Evolutionary conservation across 1,284 basidiomycete genomes (phyloP).

Genomic region (Tilletia walkeri): DNA sequence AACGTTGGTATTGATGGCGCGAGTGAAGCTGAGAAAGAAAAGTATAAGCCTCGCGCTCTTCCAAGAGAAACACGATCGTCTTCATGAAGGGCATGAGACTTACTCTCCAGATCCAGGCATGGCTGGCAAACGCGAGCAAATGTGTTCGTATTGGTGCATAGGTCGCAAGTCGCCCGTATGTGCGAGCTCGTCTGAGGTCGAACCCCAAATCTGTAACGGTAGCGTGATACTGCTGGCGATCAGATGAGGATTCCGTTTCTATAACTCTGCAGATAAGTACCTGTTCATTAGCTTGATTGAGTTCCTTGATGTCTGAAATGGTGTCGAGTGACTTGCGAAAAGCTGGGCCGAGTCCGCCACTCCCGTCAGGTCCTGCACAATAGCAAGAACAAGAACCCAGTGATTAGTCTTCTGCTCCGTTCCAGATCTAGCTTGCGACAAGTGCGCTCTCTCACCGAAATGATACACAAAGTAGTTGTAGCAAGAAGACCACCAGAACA

Average conservation of each 20-base stretch:
- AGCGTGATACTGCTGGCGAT: too few relatives aligned
- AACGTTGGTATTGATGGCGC: background rate
- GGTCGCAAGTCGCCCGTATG: too few relatives aligned
- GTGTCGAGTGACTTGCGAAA: background rate
- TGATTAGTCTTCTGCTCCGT: background rate
- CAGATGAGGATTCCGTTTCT: too few relatives aligned
- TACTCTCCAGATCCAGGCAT: background rate
- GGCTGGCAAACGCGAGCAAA: background rate
- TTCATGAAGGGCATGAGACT: background rate
- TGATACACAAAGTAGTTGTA: background rate
- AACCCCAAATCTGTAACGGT: too few relatives aligned
- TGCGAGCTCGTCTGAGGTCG: too few relatives aligned
- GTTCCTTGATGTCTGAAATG: background rate
- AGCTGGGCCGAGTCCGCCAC: background rate
- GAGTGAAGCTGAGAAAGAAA: background rate
- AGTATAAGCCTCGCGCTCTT: too few relatives aligned
- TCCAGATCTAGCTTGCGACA: too few relatives aligned
- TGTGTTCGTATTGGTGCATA: background rate
- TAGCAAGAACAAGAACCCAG: background rate
- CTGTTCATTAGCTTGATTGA: too few relatives aligned
- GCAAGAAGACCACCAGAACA: background rate
- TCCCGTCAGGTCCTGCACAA: background rate
- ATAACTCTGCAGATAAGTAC: too few relatives aligned
- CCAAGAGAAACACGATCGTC: too few relatives aligned
- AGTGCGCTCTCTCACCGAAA: background rate